These are phyloP conservation scores for Hymenoscyphus salicellus DNA, from an alignment of 2,329 filamentous ascomycete genomes.

Conservation along the genomic window DNA sequence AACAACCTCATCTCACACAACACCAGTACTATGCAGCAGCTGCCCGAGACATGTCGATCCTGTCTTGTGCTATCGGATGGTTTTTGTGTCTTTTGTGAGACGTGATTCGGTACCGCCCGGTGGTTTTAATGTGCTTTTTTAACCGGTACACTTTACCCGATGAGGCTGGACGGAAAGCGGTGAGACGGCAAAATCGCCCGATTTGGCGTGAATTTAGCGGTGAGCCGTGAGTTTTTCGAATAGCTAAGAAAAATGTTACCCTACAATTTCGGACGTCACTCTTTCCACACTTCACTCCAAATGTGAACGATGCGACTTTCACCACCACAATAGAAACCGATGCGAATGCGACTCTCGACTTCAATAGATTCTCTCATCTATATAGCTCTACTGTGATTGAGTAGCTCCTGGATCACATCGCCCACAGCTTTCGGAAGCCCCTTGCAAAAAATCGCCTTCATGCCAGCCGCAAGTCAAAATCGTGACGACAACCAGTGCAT, in stretches of 20 bases:
- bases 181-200: neutral
- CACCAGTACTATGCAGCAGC: slow-evolving; percentile 16
- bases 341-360: neutral
- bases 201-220: slow-evolving; percentile 1
- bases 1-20: slow-evolving; percentile 22
- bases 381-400: neutral
- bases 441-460: slow-evolving; percentile 18
- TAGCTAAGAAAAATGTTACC: slow-evolving; percentile 1
- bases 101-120: slow-evolving; percentile 4
- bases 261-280: slow-evolving; percentile 4
- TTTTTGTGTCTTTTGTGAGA: slow-evolving; percentile 10
- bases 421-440: neutral
- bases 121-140: slow-evolving; percentile 1
- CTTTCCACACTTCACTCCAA: neutral
- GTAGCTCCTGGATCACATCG: neutral
- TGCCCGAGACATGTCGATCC: slow-evolving; percentile 23
- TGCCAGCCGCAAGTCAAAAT: slow-evolving; percentile 20
- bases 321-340: slow-evolving; percentile 11
- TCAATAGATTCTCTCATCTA: neutral
- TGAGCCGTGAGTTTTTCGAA: slow-evolving; percentile 6
- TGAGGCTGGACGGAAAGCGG: neutral
- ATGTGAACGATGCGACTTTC: slow-evolving; percentile 8
- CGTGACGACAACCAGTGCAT: slow-evolving; percentile 22
- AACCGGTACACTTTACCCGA: neutral
- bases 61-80: slow-evolving; percentile 9